phyloP scores from a whole-genome alignment of 1,284 basidiomycete genomes.

The Sphagnurus paluster region DNA sequence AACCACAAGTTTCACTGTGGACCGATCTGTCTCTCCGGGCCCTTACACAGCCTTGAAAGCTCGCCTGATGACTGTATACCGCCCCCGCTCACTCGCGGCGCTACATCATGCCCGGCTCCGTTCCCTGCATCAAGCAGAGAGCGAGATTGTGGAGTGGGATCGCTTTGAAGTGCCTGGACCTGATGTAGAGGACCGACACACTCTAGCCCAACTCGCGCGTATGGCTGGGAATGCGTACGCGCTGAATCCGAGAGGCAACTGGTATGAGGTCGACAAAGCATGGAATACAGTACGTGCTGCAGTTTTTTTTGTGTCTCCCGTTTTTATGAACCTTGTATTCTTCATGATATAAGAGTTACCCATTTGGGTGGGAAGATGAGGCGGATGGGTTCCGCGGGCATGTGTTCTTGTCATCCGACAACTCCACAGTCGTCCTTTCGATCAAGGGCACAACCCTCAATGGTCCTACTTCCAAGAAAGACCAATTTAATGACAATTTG shows the following conservation, averaged over 20 bases:
- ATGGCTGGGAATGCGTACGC: slow-evolving; percentile 94
- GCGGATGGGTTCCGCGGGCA: slow-evolving; percentile 91
- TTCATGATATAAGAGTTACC: slow-evolving; percentile 78
- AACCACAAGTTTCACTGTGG: slow-evolving; percentile 3
- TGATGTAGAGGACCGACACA: slow-evolving; percentile 80
- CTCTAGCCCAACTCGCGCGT: slow-evolving; percentile 81
- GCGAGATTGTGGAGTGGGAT: slow-evolving; percentile 60
- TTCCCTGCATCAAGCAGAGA: slow-evolving; percentile 49
- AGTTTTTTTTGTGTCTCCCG: not conserved
- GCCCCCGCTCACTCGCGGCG: slow-evolving; percentile 52
- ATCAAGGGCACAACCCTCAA: slow-evolving; percentile 91
- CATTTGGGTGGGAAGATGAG: slow-evolving; percentile 91
- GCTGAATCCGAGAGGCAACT: slow-evolving; percentile 64
- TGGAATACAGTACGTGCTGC: slow-evolving; percentile 70
- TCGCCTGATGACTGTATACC: slow-evolving; percentile 57
- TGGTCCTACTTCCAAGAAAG: slow-evolving; percentile 87
- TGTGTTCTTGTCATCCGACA: slow-evolving; percentile 79
- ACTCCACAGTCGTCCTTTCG: slow-evolving; percentile 84
- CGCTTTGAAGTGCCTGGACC: slow-evolving; percentile 55
- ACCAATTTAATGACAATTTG: slow-evolving; percentile 97
- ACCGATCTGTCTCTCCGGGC: not conserved
- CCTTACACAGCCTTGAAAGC: slow-evolving; percentile 41
- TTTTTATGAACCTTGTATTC: not conserved
- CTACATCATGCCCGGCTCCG: slow-evolving; percentile 52
- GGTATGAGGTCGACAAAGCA: slow-evolving; percentile 78